These are phyloP conservation scores for Aspergillus saccharolyticus DNA, from an alignment of 495 filamentous ascomycete genomes.

Conservation along the genomic window DNA sequence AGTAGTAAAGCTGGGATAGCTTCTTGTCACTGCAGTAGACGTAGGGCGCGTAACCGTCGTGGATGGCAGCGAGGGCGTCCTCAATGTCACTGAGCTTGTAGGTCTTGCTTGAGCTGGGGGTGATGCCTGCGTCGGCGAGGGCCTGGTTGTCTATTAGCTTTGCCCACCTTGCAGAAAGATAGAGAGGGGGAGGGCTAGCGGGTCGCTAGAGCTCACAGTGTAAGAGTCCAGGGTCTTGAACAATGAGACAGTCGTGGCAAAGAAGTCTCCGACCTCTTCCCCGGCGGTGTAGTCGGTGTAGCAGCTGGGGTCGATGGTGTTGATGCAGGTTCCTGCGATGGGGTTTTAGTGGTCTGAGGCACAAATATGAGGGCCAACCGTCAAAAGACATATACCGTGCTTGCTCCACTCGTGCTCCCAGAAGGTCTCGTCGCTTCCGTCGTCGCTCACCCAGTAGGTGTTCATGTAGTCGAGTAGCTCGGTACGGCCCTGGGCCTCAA, in stretches of 20 bases:
- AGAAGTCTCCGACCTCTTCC: constrained; percentile 56
- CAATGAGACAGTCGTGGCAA: constrained; percentile 50
- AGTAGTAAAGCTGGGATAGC: constrained; percentile 71
- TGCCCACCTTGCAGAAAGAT: not conserved
- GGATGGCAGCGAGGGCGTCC: constrained; percentile 51
- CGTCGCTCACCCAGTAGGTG: constrained; percentile 61
- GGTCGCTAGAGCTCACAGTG: not conserved
- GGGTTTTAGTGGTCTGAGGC: not conserved
- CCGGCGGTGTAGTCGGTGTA: constrained; percentile 59
- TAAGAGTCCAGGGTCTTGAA: constrained; percentile 63
- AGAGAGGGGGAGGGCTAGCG: not conserved
- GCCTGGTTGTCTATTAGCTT: constrained; percentile 30
- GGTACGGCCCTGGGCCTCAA: constrained; percentile 50
- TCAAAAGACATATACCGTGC: constrained; percentile 44
- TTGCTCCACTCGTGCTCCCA: constrained; percentile 83
- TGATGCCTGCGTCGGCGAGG: constrained; percentile 58
- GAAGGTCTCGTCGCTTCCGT: constrained; percentile 52
- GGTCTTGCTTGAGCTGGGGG: constrained; percentile 52
- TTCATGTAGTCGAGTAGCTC: constrained; percentile 66
- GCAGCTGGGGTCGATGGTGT: constrained; percentile 63
- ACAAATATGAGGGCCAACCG: not conserved
- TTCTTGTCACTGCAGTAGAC: constrained; percentile 54
- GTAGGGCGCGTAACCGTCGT: constrained; percentile 53
- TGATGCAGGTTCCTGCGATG: constrained; percentile 43
- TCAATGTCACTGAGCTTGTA: constrained; percentile 60